Percentiles rank a stretch among this genome's conserved stretches.
Evolutionary conservation across 371 early-diverging fungal species (phyloP).

Genomic region (Rhizopus delemar): DNA sequence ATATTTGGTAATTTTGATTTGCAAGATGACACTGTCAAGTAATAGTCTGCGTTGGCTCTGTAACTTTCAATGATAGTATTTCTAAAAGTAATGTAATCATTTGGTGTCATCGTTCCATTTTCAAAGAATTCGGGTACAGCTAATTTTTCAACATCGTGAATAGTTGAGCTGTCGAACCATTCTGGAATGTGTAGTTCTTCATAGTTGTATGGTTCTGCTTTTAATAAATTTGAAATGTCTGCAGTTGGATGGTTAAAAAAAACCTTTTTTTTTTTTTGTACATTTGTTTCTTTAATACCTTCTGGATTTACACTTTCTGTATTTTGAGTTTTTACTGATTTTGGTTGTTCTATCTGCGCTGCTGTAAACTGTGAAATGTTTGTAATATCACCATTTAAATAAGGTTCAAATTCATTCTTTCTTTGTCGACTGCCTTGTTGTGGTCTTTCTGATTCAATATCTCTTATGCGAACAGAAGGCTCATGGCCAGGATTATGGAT

Average conservation of each 20-base stretch:
- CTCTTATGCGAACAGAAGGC: constrained; percentile 38
- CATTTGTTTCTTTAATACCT: constrained; percentile 7
- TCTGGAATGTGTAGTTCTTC: constrained; percentile 15
- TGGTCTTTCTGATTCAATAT: constrained; percentile 47
- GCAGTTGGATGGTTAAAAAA: not conserved
- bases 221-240: constrained; percentile 13
- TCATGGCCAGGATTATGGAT: constrained; percentile 30
- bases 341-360: constrained; percentile 36
- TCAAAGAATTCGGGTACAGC: constrained; percentile 94
- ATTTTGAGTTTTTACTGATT: constrained; percentile 2
- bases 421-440: constrained; percentile 52
- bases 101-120: constrained; percentile 70
- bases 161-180: constrained; percentile 81
- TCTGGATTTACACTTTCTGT: not conserved
- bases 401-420: constrained; percentile 70
- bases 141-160: constrained; percentile 85
- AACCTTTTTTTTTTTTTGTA: constrained; percentile 2
- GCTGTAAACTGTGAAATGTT: constrained; percentile 60
- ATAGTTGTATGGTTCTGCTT: constrained; percentile 30
- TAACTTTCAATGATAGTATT: constrained; percentile 95
- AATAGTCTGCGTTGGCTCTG: constrained; percentile 87
- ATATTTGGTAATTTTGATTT: constrained; percentile 82
- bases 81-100: constrained; percentile 87
- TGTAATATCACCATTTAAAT: constrained; percentile 63
- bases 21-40: constrained; percentile 92